These are phyloP conservation scores for Madurella mycetomatis DNA, from an alignment of 2,329 filamentous ascomycete species.

Conservation along the genomic window DNA sequence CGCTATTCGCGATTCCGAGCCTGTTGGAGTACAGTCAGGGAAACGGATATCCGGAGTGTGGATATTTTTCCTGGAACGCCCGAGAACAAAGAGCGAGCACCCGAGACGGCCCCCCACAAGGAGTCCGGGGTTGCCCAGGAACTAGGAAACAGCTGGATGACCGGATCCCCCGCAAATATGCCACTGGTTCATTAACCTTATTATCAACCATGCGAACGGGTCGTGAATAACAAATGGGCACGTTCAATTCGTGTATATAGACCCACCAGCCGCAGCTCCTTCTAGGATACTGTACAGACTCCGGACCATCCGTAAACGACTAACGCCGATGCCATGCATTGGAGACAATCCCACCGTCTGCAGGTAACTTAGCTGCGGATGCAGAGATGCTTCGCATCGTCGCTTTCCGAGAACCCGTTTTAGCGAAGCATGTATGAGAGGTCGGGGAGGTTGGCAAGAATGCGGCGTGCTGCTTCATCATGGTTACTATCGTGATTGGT, in stretches of 20 bases:
- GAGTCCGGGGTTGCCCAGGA: not conserved
- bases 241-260: no score
- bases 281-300: not conserved
- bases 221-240: no score
- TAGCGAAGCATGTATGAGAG: conserved; percentile 35
- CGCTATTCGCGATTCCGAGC: conserved; percentile 20
- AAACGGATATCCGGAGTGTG: conserved; percentile 3
- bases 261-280: no score
- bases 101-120: not conserved
- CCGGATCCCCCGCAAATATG: not conserved
- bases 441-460: conserved; percentile 30
- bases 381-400: not conserved
- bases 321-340: conserved; percentile 10
- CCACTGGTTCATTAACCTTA: not conserved
- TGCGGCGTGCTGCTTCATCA: conserved; percentile 19
- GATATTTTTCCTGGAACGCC: not conserved
- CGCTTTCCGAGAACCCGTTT: not conserved
- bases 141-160: no score
- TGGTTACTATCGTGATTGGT: not conserved
- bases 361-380: not conserved
- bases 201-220: not conserved
- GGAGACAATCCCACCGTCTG: not conserved
- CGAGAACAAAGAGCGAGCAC: not conserved
- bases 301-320: not conserved
- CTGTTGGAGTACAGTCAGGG: not conserved